These are phyloP conservation scores for Tetrahymena elliotti DNA, from an alignment of 73 alveolate genomes.

Conservation along the genomic window DNA sequence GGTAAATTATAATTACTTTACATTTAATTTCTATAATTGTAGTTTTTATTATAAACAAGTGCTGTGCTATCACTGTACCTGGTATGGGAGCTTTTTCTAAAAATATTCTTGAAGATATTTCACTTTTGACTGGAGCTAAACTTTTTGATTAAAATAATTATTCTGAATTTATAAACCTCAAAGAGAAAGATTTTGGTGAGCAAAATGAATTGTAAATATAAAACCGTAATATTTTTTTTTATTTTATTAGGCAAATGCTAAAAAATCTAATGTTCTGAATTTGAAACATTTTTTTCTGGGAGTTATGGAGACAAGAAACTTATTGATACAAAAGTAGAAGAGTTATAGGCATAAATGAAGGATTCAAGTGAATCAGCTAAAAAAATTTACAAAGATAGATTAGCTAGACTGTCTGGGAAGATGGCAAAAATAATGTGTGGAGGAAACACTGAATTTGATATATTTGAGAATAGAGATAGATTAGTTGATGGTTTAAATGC, in stretches of 20 bases:
- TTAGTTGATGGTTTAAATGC: conserved; percentile 79
- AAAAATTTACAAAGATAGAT: conserved; percentile 57
- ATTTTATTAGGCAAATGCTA: conserved; percentile 7
- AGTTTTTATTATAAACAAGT: background rate
- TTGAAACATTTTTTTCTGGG: conserved; percentile 61
- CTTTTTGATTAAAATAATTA: conserved; percentile 43
- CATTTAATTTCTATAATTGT: background rate
- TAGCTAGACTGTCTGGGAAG: conserved; percentile 56
- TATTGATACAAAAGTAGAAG: conserved; percentile 45
- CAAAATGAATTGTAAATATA: background rate
- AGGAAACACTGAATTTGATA: conserved; percentile 61
- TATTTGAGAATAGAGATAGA: conserved; percentile 72
- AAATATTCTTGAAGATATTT: conserved; percentile 60
- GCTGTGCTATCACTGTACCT: conserved; percentile 77
- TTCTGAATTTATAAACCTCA: conserved; percentile 8
- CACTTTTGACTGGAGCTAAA: conserved; percentile 58
- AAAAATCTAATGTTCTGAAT: conserved; percentile 20
- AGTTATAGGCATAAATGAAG: conserved; percentile 17
- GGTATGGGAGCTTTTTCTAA: conserved; percentile 65
- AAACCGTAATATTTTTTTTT: background rate
- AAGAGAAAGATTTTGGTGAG: conserved; percentile 50
- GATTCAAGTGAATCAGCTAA: conserved; percentile 34
- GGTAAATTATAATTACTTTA: background rate
- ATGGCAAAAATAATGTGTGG: conserved; percentile 76
- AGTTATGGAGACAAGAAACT: conserved; percentile 48